Conservation (phyloP, 2,329 filamentous ascomycete species). For the Trichoderma sp. region DNA sequence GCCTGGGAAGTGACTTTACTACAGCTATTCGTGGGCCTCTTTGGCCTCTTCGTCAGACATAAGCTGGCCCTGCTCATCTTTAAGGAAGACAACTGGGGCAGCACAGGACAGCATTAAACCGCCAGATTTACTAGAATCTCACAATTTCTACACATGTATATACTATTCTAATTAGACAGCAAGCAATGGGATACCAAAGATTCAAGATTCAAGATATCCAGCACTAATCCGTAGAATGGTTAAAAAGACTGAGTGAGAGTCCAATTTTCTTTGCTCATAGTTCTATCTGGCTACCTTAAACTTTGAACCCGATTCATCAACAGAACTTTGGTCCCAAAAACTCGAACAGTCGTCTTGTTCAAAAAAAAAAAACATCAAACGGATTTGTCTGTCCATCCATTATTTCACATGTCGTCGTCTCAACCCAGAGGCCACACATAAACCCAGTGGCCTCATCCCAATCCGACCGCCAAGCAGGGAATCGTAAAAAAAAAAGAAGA, state of each 20-base stretch:
- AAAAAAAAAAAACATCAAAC: neutral
- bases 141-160: neutral
- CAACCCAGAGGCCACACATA: constrained; percentile 12
- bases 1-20: constrained; percentile 78
- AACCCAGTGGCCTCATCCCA: neutral
- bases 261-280: neutral
- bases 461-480: neutral
- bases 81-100: constrained; percentile 77
- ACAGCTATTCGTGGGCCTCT: constrained; percentile 74
- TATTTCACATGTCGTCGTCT: constrained; percentile 23
- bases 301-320: neutral
- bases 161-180: neutral
- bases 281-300: neutral
- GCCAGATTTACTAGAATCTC: neutral
- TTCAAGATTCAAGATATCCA: neutral
- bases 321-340: neutral
- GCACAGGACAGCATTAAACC: constrained; percentile 35
- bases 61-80: constrained; percentile 85
- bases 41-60: constrained; percentile 84
- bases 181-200: neutral
- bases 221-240: neutral
- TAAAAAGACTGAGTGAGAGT: neutral
- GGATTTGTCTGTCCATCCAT: constrained; percentile 16
- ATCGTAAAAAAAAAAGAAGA: neutral
- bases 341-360: neutral